Evolutionary conservation across 371 early-diverging fungal species (phyloP).

Genomic region (Mortierella sp.): DNA sequence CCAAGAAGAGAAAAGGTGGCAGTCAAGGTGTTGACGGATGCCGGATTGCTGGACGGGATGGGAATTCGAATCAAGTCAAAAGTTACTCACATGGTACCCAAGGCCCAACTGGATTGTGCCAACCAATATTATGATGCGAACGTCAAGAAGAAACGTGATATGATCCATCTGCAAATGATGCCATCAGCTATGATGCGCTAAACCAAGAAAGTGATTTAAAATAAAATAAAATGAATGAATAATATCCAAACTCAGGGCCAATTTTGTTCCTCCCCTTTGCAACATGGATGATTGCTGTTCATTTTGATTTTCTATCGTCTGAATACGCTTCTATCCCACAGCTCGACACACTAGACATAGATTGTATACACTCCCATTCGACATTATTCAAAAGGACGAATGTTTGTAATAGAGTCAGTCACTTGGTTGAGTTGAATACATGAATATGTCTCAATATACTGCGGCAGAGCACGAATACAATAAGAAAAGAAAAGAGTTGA

Average conservation of each 20-base stretch:
- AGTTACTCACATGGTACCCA: conserved; percentile 12
- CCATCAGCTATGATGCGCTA: not conserved
- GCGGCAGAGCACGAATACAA: too few relatives aligned
- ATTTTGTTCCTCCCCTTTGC: too few relatives aligned
- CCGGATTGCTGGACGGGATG: conserved; percentile 36
- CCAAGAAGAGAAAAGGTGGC: conserved; percentile 46
- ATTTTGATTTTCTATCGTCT: too few relatives aligned
- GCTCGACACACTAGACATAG: too few relatives aligned
- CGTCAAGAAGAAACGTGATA: conserved; percentile 48
- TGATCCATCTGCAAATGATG: not conserved
- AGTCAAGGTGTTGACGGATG: conserved; percentile 39
- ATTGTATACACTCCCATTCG: too few relatives aligned
- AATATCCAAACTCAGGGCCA: too few relatives aligned
- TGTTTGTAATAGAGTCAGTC: too few relatives aligned
- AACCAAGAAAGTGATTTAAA: not conserved
- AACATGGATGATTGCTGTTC: too few relatives aligned
- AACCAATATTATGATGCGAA: conserved; percentile 42
- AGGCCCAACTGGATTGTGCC: conserved; percentile 40
- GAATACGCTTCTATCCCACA: too few relatives aligned
- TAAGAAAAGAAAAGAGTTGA: not conserved
- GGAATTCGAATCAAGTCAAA: conserved; percentile 36
- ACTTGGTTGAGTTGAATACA: too few relatives aligned
- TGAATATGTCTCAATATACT: too few relatives aligned
- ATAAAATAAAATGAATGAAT: not conserved
- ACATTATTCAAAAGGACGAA: too few relatives aligned